Evolutionary conservation across 768 basidiomycete genomes (phyloP), one percentile per base, ranked within the genome.

Genomic region (Lyophyllum shimeji): DNA sequence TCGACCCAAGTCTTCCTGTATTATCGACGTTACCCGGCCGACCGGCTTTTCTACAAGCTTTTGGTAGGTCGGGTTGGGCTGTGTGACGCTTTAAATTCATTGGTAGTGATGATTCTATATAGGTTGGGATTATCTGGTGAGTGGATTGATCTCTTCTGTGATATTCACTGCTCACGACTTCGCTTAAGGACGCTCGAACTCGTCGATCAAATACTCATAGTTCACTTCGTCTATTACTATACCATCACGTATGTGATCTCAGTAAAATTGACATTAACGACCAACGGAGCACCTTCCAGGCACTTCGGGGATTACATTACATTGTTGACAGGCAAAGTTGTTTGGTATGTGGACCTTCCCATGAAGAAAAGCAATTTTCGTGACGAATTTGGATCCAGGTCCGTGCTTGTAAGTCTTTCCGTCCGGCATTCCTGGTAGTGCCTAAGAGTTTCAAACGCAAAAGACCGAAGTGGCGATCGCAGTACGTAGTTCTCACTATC

Each of bases 171-270:
- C 29, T 23, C 23, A 46, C 17, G 0, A 20, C 20, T 12, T 20
- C 23, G 29, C 29, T n/a, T 17, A 50, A 84, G 83, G 74, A 15
- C 72, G 0, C 59, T 84, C 42, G 82, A 82, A 61, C 62, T 74
- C 0, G 47, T 74, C 0, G 80, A 86, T 61, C 79, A 84, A 63
- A 67, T 67, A 4, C 74, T 86, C 61, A 75, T 84, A 53, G 79
- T 72, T 1, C 77, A 85, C 63, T 67, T 71, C 8, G 67, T 82
- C 25, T 86, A 87, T 61, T 80, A 69, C 55, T 87, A 85, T 62
- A 65, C 76, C 0, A 67, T 86, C 61, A 74, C 74, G 85, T 84
- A 65, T 53, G 83, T 53, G 2, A 13, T 69, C 33, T 18, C 23
- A 17, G 7, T 3, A 23, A 5, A 40, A 24, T 40, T 20, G n/a